Base-by-base conservation (phyloP, 1,139 yeast genomes). In the Geotrichum fermentans region DNA sequence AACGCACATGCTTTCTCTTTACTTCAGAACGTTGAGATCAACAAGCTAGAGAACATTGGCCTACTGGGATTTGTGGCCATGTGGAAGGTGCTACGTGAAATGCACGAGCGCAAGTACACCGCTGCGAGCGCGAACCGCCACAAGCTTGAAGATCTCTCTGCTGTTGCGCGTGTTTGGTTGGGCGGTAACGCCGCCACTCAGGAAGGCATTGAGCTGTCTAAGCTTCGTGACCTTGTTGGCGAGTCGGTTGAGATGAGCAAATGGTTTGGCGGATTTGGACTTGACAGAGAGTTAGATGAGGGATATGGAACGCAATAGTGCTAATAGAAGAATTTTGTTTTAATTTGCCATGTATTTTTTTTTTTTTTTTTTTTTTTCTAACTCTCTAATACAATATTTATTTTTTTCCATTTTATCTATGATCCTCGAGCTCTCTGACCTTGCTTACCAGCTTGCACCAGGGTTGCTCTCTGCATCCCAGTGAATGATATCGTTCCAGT, bases 51-150 rank as follows among this genome's bases (percentile, higher is more conserved):
- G 30, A 58, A 62, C 26, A 56, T 67, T 37, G 67, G 67, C 7
- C 51, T 67, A n/a, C 56, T 67, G 7, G 70, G 68, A n/a, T 67
- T 67, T 54, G 62, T 58, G 6, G 60, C 69, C 6, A 54, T 65
- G 33, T 58, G 60, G 58, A 54, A 51, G 45, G 50, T 54, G 45
- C 47, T 52, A 29, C 28, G 38, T 5, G 52, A 53, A 33, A 50
- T 56, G 38, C 48, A 53, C 29, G 51, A 49, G 26, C 44, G 55
- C 21, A 43, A 43, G 45, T 38, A 38, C 35, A 28, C 49, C 7
- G 43, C 43, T 4, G 24, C 24, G 3, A 21, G 14, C 14, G 28
- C 28, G 8, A 40, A 28, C 16, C 37, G 48, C 26, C 34, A 45
- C 40, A 47, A 50, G 35, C 49, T 51, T 17, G 52, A 49, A 41